Evolutionary conservation across 495 filamentous ascomycete species (phyloP), one percentile per base, ranked within the genome.

Genomic region (Delitschia confertaspora): DNA sequence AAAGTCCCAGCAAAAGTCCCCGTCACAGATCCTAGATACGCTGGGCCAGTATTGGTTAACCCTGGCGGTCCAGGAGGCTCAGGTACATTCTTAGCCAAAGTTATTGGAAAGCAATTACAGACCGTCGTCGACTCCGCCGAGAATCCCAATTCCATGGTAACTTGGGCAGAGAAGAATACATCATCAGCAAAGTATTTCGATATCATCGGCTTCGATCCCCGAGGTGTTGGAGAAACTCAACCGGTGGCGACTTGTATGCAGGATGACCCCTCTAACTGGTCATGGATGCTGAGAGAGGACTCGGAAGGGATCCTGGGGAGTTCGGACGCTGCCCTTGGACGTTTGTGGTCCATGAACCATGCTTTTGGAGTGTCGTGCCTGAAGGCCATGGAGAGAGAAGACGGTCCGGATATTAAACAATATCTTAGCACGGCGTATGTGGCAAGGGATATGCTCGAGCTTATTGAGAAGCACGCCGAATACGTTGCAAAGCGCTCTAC

Each of bases 131-230:
- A 66, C 27, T 69, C 71, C 40, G 19, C 34, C 8, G 22, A 32
- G 13, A 42, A 59, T 30, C 49, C 57, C 18, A 26, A 26, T 18
- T 23, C 22, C n/a, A 7, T 16, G 23, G 16, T 29, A 4, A 16
- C 13, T 19, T 30, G n/a, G n/a, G n/a, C 11, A 14, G 4, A 14
- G 14, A 20, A 30, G 26, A 44, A 33, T 43, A 50, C 39, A 1
- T 45, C 58, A 9, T 48, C 62, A 7, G 55, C 66, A 19, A 65
- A 61, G 49, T 70, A 65, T 38, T 75, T 66, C 49, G 75, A 79
- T 40, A 66, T 78, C 17, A 62, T 79, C 61, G 67, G 70, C 51
- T 73, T 61, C 58, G 73, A 78, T 22, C 66, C 65, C 0, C 56
- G 69, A 3, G 73, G 46, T 33, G 59, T 56, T 54, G 69, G 55